Evolutionary conservation across 768 basidiomycete species (phyloP).

Genomic region (Hebeloma cylindrosporum): DNA sequence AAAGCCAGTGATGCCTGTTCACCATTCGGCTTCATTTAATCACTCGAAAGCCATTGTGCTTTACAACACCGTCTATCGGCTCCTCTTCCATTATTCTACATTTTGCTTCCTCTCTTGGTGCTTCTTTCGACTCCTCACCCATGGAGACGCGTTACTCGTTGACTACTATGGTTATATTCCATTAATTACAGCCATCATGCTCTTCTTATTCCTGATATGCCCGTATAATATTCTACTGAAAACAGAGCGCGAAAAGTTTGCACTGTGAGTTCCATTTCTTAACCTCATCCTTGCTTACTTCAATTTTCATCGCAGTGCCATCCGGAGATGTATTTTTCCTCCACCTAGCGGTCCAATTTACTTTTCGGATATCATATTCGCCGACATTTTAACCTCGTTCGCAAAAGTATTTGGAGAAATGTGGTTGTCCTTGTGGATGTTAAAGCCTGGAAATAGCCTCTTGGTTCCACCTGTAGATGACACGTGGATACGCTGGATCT

Average conservation of each 20-base stretch:
- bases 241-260: constrained; percentile 72
- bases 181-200: constrained; percentile 58
- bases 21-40: constrained; percentile 32
- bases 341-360: constrained; percentile 59
- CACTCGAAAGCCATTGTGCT: constrained; percentile 41
- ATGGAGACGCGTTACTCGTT: constrained; percentile 56
- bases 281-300: constrained; percentile 5
- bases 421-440: constrained; percentile 85
- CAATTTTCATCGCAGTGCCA: constrained; percentile 46
- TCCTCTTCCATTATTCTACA: constrained; percentile 58
- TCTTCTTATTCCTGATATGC: constrained; percentile 56
- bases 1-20: constrained; percentile 26
- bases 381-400: constrained; percentile 95
- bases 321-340: constrained; percentile 76
- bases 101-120: constrained; percentile 72
- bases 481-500: constrained; percentile 70
- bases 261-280: constrained; percentile 56
- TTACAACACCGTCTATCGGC: constrained; percentile 64
- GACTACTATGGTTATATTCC: constrained; percentile 80
- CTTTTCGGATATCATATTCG: constrained; percentile 92
- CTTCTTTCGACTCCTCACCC: constrained; percentile 60
- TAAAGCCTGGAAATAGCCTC: constrained; percentile 81
- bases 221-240: constrained; percentile 70
- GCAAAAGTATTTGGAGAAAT: constrained; percentile 96
- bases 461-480: constrained; percentile 59